Conservation (phyloP, 2,329 filamentous ascomycete species). For the Aureobasidium sp. region DNA sequence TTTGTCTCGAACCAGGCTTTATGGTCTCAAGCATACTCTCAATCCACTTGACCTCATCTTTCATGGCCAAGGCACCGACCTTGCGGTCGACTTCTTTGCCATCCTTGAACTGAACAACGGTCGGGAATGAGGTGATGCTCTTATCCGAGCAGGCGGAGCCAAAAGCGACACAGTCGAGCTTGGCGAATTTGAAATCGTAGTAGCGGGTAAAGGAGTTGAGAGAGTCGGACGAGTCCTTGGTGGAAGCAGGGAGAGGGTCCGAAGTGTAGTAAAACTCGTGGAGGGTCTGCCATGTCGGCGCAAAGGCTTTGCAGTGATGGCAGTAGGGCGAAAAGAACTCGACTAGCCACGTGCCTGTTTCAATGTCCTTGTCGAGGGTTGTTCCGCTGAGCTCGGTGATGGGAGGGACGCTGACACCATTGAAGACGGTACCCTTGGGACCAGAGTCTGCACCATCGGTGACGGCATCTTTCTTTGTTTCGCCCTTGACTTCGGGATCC, state of each 20-base stretch:
- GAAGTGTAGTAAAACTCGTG: conserved; percentile 96
- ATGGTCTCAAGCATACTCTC: conserved; percentile 69
- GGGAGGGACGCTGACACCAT: conserved; percentile 57
- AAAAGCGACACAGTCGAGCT: conserved; percentile 76
- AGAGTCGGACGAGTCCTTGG: conserved; percentile 37
- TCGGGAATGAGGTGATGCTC: conserved; percentile 62
- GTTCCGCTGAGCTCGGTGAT: conserved; percentile 51
- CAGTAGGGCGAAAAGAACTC: conserved; percentile 45
- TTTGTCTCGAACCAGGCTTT: conserved; percentile 70
- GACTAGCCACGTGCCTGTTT: conserved; percentile 53
- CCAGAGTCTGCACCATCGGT: conserved; percentile 18
- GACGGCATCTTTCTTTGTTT: conserved; percentile 30
- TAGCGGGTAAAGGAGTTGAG: conserved; percentile 65
- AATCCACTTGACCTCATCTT: conserved; percentile 57
- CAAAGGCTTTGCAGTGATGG: conserved; percentile 68
- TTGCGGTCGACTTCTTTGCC: conserved; percentile 58
- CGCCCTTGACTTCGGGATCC: conserved; percentile 18
- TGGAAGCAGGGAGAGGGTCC: conserved; percentile 51
- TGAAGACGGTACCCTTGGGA: conserved; percentile 47
- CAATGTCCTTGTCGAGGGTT: conserved; percentile 49
- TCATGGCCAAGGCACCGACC: conserved; percentile 59
- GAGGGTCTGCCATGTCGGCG: conserved; percentile 79
- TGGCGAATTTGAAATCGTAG: conserved; percentile 84
- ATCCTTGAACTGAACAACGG: conserved; percentile 70
- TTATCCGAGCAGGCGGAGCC: conserved; percentile 67